These are phyloP conservation scores for Pholiota molesta DNA, from an alignment of 768 basidiomycete genomes.

Conservation along the genomic window DNA sequence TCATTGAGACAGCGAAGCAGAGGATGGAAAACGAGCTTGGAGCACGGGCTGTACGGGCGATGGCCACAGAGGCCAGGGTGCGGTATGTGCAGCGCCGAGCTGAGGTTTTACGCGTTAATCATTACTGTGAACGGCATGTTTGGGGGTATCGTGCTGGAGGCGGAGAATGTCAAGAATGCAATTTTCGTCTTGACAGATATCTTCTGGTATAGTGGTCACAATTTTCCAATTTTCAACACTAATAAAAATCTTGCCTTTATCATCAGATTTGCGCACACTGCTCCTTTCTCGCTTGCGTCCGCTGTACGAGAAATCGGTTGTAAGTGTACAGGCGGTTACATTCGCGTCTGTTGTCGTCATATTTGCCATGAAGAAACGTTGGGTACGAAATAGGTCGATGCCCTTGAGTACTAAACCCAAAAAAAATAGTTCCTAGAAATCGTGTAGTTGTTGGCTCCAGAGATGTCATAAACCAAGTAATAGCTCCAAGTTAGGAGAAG, in stretches of 20 bases:
- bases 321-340: slow-evolving; percentile 3
- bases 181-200: slow-evolving; percentile 39
- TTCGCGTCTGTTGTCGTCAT: too few relatives aligned
- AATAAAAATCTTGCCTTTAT: slow-evolving; percentile 11
- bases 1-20: slow-evolving; percentile 44
- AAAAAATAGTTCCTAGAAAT: too few relatives aligned
- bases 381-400: too few relatives aligned
- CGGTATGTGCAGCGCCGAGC: slow-evolving; percentile 35
- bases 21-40: slow-evolving; percentile 45
- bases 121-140: slow-evolving; percentile 49
- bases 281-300: slow-evolving; percentile 38
- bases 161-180: slow-evolving; percentile 51
- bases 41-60: slow-evolving; percentile 21
- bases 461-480: too few relatives aligned
- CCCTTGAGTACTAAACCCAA: too few relatives aligned
- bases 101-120: slow-evolving; percentile 47
- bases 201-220: slow-evolving; percentile 46
- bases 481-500: too few relatives aligned
- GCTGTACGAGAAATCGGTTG: slow-evolving; percentile 42
- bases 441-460: too few relatives aligned
- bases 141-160: slow-evolving; percentile 50
- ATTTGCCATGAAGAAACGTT: too few relatives aligned
- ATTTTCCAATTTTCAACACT: neutral
- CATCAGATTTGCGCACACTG: slow-evolving; percentile 37
- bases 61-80: slow-evolving; percentile 32